A percentile compares a stretch with the other conserved stretches of the same genome.
These are phyloP conservation scores for Kwoniella sp. DNA, from an alignment of 768 basidiomycete genomes.

Conservation along the genomic window DNA sequence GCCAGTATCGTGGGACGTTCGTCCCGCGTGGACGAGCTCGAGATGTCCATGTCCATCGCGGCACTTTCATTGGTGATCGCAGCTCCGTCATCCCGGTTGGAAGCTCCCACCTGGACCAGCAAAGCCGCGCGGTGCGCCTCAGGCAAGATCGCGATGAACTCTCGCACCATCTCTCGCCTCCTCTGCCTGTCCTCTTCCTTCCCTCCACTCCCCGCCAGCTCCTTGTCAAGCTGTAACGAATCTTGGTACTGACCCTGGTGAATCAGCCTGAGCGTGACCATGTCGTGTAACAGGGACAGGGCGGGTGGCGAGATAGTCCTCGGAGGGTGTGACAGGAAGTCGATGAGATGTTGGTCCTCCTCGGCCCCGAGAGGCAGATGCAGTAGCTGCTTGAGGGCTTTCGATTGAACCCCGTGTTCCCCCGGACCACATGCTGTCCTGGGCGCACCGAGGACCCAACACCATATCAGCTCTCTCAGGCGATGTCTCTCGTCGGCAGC, in stretches of 20 bases:
- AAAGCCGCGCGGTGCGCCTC: conserved; percentile 33
- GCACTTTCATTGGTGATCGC: neutral
- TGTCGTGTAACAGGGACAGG: conserved; percentile 32
- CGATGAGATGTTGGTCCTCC: conserved; percentile 30
- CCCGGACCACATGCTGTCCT: conserved; percentile 18
- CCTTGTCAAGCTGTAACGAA: conserved; percentile 35
- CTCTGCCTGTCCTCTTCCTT: conserved; percentile 36
- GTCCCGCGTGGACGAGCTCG: conserved; percentile 6
- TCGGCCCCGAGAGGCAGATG: conserved; percentile 34
- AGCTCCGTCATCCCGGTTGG: conserved; percentile 1
- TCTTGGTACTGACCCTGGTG: conserved; percentile 44
- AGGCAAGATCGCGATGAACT: conserved; percentile 43
- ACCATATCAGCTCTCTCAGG: conserved; percentile 25
- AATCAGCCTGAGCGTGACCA: conserved; percentile 41
- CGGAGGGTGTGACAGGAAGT: conserved; percentile 38
- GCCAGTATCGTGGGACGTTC: neutral
- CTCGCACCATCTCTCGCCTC: conserved; percentile 42
- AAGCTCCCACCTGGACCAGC: conserved; percentile 13
- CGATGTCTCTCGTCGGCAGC: neutral
- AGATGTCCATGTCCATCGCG: conserved; percentile 10
- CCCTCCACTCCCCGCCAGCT: conserved; percentile 31
- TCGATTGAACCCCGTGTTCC: conserved; percentile 12
- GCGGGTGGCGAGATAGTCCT: conserved; percentile 14
- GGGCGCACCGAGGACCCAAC: conserved; percentile 30
- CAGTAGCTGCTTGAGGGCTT: conserved; percentile 24